phyloP scores from a whole-genome alignment of 2,329 filamentous ascomycete genomes.

The Fusarium bactridioides region DNA sequence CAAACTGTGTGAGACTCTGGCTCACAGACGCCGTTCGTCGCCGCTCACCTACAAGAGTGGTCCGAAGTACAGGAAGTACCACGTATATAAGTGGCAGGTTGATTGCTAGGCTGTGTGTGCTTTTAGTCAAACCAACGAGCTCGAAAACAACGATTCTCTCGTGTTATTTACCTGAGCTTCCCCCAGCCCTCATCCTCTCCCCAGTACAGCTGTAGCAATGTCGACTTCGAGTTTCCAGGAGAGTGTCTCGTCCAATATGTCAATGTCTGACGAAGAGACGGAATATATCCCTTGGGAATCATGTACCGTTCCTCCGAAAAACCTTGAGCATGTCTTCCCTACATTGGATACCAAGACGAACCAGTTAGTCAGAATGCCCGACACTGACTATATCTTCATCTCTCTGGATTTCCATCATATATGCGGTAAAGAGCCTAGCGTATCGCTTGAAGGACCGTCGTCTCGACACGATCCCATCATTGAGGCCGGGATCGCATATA shows the following conservation, averaged over 20 bases:
- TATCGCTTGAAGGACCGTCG: neutral
- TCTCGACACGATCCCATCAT: slow-evolving; percentile 7
- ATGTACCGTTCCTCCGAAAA: neutral
- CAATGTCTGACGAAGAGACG: neutral
- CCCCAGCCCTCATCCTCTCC: neutral
- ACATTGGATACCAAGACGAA: neutral
- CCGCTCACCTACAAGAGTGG: neutral
- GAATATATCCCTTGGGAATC: neutral
- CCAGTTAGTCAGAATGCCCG: neutral
- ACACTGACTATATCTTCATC: slow-evolving; percentile 12
- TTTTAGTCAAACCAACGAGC: neutral
- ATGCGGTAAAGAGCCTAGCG: neutral
- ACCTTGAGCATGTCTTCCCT: neutral
- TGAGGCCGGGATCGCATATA: slow-evolving; percentile 8
- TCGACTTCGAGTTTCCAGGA: neutral
- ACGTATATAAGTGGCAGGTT: neutral
- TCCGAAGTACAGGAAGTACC: neutral
- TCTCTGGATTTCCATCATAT: slow-evolving; percentile 9
- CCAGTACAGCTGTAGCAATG: neutral
- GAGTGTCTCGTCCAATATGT: neutral
- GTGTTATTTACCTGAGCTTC: neutral
- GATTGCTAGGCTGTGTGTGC: neutral
- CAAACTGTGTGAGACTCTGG: neutral
- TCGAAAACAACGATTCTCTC: neutral
- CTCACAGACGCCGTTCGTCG: neutral